phyloP scores from a whole-genome alignment of 306 rosid species.

The Delonix regia region DNA sequence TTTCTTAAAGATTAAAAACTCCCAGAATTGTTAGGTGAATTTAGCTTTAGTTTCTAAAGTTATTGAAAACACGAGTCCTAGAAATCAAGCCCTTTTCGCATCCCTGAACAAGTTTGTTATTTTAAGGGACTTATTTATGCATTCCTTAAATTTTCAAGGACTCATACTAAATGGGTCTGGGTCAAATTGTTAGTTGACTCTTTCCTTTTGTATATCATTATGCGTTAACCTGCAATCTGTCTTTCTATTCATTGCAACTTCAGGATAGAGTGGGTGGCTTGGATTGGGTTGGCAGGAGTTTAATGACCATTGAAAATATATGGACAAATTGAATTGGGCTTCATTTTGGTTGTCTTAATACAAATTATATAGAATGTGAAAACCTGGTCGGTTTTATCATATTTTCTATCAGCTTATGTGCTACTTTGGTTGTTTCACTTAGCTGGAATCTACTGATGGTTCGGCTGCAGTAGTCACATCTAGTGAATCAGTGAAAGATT shows the following conservation, averaged over 20 bases:
- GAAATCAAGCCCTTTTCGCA: too few species aligned
- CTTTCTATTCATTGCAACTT: not conserved
- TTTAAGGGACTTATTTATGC: too few species aligned
- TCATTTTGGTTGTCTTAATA: slow-evolving; percentile 23
- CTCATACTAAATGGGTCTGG: too few species aligned
- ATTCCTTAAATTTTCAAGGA: too few species aligned
- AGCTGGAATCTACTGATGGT: slow-evolving; percentile 64
- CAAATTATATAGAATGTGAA: not conserved
- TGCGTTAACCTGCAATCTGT: not conserved
- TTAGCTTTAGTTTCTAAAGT: too few species aligned
- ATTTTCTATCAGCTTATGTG: slow-evolving; percentile 13
- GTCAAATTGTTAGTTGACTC: too few species aligned
- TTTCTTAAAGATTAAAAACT: not conserved
- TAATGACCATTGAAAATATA: not conserved
- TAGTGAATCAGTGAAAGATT: slow-evolving; percentile 48
- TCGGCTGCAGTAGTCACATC: slow-evolving; percentile 44
- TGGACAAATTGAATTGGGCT: slow-evolving; percentile 2
- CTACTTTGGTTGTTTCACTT: slow-evolving; percentile 11
- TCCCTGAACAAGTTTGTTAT: too few species aligned
- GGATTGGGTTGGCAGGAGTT: not conserved
- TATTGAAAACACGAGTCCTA: too few species aligned
- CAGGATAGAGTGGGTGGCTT: not conserved
- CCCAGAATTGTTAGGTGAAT: not conserved
- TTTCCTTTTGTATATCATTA: too few species aligned
- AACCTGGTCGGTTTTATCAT: not conserved